A percentile compares a stretch with the other conserved stretches of the same genome.
These are phyloP conservation scores for Ustilago sp. DNA, from an alignment of 1,284 basidiomycete genomes.

Conservation along the genomic window DNA sequence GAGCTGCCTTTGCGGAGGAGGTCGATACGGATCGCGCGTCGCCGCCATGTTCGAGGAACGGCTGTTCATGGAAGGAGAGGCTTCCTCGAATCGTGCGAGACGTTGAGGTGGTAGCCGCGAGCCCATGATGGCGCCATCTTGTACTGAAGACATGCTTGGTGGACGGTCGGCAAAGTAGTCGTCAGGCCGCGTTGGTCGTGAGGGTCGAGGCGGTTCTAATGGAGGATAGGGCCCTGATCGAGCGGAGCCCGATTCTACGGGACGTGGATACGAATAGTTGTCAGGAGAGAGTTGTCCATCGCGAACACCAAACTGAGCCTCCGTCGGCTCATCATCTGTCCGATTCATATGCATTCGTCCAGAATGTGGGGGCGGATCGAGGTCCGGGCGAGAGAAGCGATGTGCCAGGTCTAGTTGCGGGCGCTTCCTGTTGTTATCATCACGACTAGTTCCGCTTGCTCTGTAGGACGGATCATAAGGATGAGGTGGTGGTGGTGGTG, in stretches of 20 bases:
- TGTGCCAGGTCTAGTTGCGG: conserved; percentile 11
- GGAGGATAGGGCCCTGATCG: conserved; percentile 23
- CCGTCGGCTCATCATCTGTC: conserved; percentile 19
- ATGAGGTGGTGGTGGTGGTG: neutral
- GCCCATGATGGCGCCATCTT: conserved; percentile 9
- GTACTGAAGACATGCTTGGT: neutral
- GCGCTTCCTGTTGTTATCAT: conserved; percentile 25
- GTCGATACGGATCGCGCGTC: conserved; percentile 23
- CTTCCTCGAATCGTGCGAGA: conserved; percentile 10
- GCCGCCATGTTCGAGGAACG: conserved; percentile 6
- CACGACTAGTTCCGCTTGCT: neutral
- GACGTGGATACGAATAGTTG: conserved; percentile 9
- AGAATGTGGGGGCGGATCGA: conserved; percentile 12
- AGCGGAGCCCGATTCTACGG: conserved; percentile 3
- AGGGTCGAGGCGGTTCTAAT: conserved; percentile 27
- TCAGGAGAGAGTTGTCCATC: conserved; percentile 12
- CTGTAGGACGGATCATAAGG: conserved; percentile 19
- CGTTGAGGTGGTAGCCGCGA: conserved; percentile 22
- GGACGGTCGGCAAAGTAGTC: conserved; percentile 29
- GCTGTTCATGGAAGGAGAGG: conserved; percentile 1
- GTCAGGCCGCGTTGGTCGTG: conserved; percentile 17
- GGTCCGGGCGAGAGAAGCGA: conserved; percentile 26
- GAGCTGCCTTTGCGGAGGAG: conserved; percentile 8
- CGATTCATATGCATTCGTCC: conserved; percentile 8
- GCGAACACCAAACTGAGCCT: conserved; percentile 2